Percentiles rank a stretch among this genome's conserved stretches.
Conservation (phyloP, 495 filamentous ascomycete genomes). For the Hyaloscypha variabilis region DNA sequence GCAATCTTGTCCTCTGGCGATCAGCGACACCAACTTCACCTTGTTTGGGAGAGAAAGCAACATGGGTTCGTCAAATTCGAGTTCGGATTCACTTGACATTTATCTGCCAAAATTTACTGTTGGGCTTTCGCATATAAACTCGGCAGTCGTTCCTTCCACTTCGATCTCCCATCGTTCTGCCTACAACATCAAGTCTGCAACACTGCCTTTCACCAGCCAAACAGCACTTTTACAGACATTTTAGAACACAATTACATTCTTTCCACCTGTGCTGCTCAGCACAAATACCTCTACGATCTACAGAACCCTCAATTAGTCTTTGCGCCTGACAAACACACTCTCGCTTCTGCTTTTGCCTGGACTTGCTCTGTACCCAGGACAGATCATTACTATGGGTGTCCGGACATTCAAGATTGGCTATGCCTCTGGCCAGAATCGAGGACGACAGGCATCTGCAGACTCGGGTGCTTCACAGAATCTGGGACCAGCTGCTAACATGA, state of each 20-base stretch:
- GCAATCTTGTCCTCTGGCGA: background rate
- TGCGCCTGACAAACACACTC: background rate
- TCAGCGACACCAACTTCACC: no score
- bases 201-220: background rate
- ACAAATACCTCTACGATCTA: constrained; percentile 1
- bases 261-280: background rate
- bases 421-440: constrained; percentile 12
- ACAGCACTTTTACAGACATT: background rate
- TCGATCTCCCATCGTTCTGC: background rate
- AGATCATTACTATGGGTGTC: constrained; percentile 19
- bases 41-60: background rate
- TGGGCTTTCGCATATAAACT: background rate
- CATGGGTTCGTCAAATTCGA: background rate
- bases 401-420: constrained; percentile 27
- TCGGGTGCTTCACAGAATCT: constrained; percentile 16
- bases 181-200: background rate
- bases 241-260: background rate
- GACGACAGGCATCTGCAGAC: background rate
- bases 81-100: background rate
- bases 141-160: background rate
- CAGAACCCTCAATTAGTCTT: background rate
- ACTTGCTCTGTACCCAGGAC: background rate
- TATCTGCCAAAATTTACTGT: background rate
- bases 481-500: constrained; percentile 24
- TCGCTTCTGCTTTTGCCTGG: background rate